Conservation (phyloP, 805 yeast genomes). For the Saturnispora galanensis region DNA sequence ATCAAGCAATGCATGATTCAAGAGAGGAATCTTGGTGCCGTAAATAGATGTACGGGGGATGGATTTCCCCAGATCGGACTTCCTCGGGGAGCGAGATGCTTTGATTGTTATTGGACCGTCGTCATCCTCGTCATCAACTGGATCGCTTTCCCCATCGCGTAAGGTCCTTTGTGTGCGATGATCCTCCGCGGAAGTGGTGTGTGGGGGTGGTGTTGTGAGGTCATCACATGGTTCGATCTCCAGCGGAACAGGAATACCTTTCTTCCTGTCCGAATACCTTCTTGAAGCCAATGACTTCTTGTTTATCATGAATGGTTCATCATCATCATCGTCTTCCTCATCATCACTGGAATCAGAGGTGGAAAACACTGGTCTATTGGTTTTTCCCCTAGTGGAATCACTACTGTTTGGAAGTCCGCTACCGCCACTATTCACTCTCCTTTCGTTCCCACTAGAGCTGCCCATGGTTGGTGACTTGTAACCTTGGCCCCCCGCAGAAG, state of each 20-base stretch:
- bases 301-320: slow-evolving; percentile 6
- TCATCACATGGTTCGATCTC: slow-evolving; percentile 3
- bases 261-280: slow-evolving; percentile 4
- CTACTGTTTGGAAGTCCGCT: too few species aligned
- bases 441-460: too few species aligned
- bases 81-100: too few species aligned
- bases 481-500: too few species aligned
- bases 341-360: slow-evolving; percentile 1
- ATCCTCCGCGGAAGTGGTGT: not conserved
- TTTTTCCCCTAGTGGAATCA: too few species aligned
- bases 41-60: too few species aligned
- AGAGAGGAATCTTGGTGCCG: too few species aligned
- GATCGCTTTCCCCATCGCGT: slow-evolving; percentile 2
- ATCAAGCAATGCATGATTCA: too few species aligned
- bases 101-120: not conserved
- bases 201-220: not conserved
- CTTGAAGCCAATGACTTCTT: slow-evolving; percentile 5
- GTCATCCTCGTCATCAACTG: slow-evolving; percentile 4
- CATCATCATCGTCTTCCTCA: slow-evolving; percentile 1
- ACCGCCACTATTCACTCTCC: too few species aligned
- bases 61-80: too few species aligned
- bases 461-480: too few species aligned
- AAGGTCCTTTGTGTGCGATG: not conserved
- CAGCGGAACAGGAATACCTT: not conserved
- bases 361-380: too few species aligned